Evolutionary conservation across 148 eudicot species (phyloP).

Genomic region (Silene latifolia): DNA sequence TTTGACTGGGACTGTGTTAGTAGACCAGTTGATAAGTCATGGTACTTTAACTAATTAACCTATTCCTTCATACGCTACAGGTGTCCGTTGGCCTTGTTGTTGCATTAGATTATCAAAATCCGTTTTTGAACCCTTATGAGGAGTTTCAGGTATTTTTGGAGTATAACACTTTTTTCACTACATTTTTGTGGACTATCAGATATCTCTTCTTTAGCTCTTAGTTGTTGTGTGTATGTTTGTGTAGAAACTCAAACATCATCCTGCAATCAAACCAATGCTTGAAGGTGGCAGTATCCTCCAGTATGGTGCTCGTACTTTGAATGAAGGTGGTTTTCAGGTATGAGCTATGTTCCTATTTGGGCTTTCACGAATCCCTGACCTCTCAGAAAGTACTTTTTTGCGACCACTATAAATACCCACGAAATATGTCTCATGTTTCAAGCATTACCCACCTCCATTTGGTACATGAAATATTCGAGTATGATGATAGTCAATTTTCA

Average conservation of each 20-base stretch:
- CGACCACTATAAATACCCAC: neutral
- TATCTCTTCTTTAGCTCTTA: neutral
- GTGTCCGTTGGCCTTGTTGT: conserved; percentile 90
- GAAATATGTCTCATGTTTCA: conserved; percentile 1
- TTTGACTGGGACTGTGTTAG: neutral
- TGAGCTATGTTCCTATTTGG: conserved; percentile 1
- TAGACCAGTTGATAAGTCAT: neutral
- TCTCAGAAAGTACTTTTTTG: neutral
- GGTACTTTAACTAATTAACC: neutral
- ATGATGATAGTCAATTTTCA: conserved; percentile 73
- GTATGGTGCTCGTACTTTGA: conserved; percentile 94
- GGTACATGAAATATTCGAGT: conserved; percentile 27
- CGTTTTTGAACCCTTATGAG: conserved; percentile 83
- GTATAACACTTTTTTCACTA: neutral
- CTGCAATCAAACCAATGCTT: conserved; percentile 73
- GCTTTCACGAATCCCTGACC: neutral
- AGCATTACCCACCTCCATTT: conserved; percentile 1
- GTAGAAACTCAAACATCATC: conserved; percentile 90
- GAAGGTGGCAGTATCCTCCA: conserved; percentile 88
- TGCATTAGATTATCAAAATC: conserved; percentile 81
- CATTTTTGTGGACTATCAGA: neutral
- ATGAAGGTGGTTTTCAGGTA: conserved; percentile 99
- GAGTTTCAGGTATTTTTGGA: conserved; percentile 71
- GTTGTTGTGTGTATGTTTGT: neutral
- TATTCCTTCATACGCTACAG: conserved; percentile 34